Base-by-base conservation (phyloP, 345 rosid species). In the Eucalyptus cladocalyx region DNA sequence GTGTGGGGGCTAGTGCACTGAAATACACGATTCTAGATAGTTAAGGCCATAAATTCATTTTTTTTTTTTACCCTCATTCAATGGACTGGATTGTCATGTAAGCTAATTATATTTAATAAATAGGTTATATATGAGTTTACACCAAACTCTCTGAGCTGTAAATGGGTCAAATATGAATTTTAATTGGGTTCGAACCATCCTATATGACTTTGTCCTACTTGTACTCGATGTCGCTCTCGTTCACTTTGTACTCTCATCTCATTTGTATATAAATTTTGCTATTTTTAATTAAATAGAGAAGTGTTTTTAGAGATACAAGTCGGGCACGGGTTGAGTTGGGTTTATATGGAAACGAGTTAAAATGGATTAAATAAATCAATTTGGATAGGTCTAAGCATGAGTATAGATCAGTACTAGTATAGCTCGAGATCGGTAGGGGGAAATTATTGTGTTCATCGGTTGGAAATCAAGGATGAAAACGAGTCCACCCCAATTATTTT, bases 211-310 rank as follows among this genome's bases (percentile, higher is more conserved):
- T 53, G 5, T 53, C 58, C 5, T 53, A 8, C 5, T 4, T 53
- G 2, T 53, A 53, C 58, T 53, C 5, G 1, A 53, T 53, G 58
- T 53, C 2, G 1, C 5, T 1, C 11, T 19, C 0, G 0, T 53
- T 21, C 1, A 53, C 58, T 21, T 0, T 21, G 1, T 9, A 53
- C 26, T 21, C 5, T 53, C 11, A 24, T 26, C 3, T 23, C 0
- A 4, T 24, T 56, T 56, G 14, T 0, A 19, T 10, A 56, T 10
- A 26, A 56, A 10, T 56, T 24, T 10, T 56, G 6, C 6, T 1
- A 4, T 2, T 10, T 24, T 56, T 56, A 26, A 26, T 56, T 56
- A 53, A 53, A 21, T 53, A 3, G 11, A 1, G 30, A 56, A 9
- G 13, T 56, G 30, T 56, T 56, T 56, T 56, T 2, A 24, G 30